Evolutionary conservation across 345 rosid species (phyloP).

Genomic region (Bruguiera parviflora): DNA sequence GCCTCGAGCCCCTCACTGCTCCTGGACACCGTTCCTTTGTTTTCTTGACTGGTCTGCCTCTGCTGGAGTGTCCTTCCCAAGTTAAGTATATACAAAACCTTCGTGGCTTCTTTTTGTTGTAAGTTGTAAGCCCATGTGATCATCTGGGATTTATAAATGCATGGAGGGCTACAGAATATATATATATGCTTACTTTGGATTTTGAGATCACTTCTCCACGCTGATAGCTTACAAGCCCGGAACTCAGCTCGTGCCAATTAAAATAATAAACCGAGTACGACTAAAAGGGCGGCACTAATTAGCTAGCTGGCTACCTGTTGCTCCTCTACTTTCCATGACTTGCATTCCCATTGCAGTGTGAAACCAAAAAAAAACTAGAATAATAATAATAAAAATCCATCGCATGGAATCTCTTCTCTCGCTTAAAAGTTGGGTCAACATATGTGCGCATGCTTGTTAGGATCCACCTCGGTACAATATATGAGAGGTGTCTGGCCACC

Average conservation of each 20-base stretch:
- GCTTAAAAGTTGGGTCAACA: no score
- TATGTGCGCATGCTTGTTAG: no score
- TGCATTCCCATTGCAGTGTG: no score
- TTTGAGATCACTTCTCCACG: constrained; percentile 1
- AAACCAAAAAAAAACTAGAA: no score
- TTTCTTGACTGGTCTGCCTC: constrained; percentile 57
- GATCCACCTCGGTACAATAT: no score
- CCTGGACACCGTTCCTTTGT: constrained; percentile 10
- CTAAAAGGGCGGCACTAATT: neutral
- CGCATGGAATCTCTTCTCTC: no score
- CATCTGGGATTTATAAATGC: constrained; percentile 23
- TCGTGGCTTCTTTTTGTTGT: constrained; percentile 24
- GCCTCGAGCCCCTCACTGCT: constrained; percentile 61
- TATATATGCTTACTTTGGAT: no score
- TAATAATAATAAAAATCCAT: no score
- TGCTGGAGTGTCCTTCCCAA: constrained; percentile 20
- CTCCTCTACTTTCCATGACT: neutral
- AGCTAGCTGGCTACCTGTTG: neutral
- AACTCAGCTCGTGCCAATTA: constrained; percentile 16
- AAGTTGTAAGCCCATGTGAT: constrained; percentile 41
- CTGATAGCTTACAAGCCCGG: constrained; percentile 31
- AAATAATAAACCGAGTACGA: constrained; percentile 15
- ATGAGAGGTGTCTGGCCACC: no score
- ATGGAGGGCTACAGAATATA: constrained; percentile 21
- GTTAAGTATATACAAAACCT: constrained; percentile 7